Percentiles rank a stretch among this genome's conserved stretches.
Evolutionary conservation across 2,329 filamentous ascomycete genomes (phyloP).

Genomic region (Cercospora sesami): DNA sequence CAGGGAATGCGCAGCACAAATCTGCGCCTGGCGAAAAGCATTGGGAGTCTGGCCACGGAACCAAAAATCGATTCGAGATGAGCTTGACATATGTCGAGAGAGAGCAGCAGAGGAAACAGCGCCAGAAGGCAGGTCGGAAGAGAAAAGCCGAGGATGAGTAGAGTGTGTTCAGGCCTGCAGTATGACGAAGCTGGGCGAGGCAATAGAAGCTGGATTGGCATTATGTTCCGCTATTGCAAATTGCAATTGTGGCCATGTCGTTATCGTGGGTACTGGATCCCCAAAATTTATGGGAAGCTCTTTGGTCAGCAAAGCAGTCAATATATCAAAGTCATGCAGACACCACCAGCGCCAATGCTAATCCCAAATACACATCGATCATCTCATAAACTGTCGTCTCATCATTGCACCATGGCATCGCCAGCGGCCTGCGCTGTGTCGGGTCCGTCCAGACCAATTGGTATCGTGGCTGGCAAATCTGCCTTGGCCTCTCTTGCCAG

Average conservation of each 20-base stretch:
- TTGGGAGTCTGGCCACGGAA: slow-evolving; percentile 9
- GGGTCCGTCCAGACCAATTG: slow-evolving; percentile 45
- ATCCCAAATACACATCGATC: slow-evolving; percentile 12
- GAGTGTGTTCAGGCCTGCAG: neutral
- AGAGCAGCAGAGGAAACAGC: neutral
- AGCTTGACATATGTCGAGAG: slow-evolving; percentile 1
- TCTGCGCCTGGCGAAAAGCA: slow-evolving; percentile 5
- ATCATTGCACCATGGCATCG: slow-evolving; percentile 31
- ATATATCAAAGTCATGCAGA: slow-evolving; percentile 2
- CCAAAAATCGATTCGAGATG: slow-evolving; percentile 8
- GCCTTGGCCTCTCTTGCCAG: slow-evolving; percentile 52
- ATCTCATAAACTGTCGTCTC: slow-evolving; percentile 14
- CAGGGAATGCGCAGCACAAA: neutral
- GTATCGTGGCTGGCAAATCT: slow-evolving; percentile 44
- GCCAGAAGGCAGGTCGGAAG: neutral
- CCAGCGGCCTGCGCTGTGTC: slow-evolving; percentile 16
- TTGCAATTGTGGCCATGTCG: neutral
- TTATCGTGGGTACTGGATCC: neutral
- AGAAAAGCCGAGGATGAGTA: neutral
- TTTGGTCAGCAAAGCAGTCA: neutral
- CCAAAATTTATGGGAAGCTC: neutral
- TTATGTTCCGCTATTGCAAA: neutral
- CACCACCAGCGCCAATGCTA: slow-evolving; percentile 32
- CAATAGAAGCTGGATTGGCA: neutral
- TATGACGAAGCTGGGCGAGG: neutral